Evolutionary conservation across 768 basidiomycete genomes (phyloP).

Genomic region (Panellus pusillus): DNA sequence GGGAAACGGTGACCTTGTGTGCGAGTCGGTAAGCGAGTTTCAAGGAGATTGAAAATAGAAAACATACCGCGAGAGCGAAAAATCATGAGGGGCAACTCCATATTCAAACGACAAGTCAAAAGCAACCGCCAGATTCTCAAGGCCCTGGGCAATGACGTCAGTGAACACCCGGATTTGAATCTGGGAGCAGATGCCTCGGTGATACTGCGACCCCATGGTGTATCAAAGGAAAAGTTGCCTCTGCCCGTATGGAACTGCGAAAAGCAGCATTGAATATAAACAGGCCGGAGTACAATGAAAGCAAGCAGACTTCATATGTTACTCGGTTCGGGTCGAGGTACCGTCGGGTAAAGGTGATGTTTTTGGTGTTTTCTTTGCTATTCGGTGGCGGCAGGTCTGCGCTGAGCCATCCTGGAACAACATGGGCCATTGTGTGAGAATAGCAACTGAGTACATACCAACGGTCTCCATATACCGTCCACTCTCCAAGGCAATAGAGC

Average conservation of each 20-base stretch:
- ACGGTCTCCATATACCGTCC: conserved; percentile 94
- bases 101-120: conserved; percentile 67
- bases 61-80: conserved; percentile 52
- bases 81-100: conserved; percentile 77
- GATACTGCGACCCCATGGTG: conserved; percentile 49
- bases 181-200: conserved; percentile 28
- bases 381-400: conserved; percentile 20
- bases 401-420: conserved; percentile 58
- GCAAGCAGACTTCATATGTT: conserved; percentile 58
- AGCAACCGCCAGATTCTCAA: conserved; percentile 49
- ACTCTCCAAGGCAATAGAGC: conserved; percentile 80
- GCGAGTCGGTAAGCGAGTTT: no score
- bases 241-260: conserved; percentile 63
- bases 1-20: conserved; percentile 51
- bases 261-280: no score
- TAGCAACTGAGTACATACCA: conserved; percentile 25
- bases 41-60: no score
- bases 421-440: no score
- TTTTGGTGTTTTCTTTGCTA: conserved; percentile 39
- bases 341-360: conserved; percentile 60
- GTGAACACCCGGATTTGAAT: no score
- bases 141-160: conserved; percentile 27
- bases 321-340: conserved; percentile 82
- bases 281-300: neutral
- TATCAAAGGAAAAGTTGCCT: conserved; percentile 62